A percentile compares a stretch with the other conserved stretches of the same genome.
These are phyloP conservation scores for Bipolaris victoriae DNA, from an alignment of 2,329 filamentous ascomycete species.

Conservation along the genomic window DNA sequence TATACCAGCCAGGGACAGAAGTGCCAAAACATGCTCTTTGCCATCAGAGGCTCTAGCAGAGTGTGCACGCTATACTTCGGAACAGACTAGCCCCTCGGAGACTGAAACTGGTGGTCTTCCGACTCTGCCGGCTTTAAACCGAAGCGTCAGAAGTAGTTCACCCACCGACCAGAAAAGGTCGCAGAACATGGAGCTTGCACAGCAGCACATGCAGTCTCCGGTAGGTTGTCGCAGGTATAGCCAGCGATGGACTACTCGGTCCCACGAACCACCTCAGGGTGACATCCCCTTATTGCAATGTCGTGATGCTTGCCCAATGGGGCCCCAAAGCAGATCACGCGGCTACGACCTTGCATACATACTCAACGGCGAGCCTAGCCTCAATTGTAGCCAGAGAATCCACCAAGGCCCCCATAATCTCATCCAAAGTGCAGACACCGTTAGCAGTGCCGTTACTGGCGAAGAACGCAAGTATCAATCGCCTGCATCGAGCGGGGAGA, in stretches of 20 bases:
- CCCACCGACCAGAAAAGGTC: background rate
- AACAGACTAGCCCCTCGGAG: no score
- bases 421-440: constrained; percentile 50
- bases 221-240: background rate
- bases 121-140: background rate
- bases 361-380: constrained; percentile 29
- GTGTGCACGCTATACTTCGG: no score
- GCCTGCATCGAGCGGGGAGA: no score
- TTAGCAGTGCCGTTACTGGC: no score
- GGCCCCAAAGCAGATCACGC: constrained; percentile 45
- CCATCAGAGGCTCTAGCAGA: background rate
- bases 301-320: constrained; percentile 25
- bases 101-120: no score
- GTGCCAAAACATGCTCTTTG: constrained; percentile 3
- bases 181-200: no score
- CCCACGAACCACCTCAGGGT: constrained; percentile 17
- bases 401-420: constrained; percentile 26
- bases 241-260: constrained; percentile 17
- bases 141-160: constrained; percentile 2
- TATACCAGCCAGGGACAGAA: background rate
- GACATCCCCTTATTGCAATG: constrained; percentile 24
- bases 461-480: no score
- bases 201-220: background rate
- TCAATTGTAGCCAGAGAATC: background rate
- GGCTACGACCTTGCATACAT: constrained; percentile 7